Evolutionary conservation across 129 eudicot genomes (phyloP).

Genomic region (Chrysanthemum lavandulifolium): DNA sequence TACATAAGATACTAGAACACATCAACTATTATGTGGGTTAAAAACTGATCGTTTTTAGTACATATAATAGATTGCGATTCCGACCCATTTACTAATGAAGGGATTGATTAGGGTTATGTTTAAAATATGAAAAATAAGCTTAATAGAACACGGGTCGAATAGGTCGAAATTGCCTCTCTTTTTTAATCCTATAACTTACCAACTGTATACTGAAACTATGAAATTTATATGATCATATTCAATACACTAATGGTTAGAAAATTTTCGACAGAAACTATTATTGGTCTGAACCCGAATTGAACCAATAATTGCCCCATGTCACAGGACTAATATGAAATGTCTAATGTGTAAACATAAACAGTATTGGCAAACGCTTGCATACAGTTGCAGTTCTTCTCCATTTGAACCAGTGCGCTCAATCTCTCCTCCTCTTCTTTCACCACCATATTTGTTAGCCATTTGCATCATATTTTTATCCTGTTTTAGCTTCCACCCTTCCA

Average conservation of each 20-base stretch:
- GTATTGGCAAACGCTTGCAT: slow-evolving; percentile 36
- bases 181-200: too few species aligned
- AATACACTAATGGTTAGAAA: not conserved
- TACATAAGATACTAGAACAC: slow-evolving; percentile 10
- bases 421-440: slow-evolving; percentile 86
- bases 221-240: not conserved
- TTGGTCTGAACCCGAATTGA: not conserved
- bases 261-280: not conserved
- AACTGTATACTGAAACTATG: too few species aligned
- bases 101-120: not conserved
- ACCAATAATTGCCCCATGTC: not conserved
- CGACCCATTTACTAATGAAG: not conserved
- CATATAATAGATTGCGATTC: not conserved
- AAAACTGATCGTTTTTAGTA: not conserved
- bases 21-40: not conserved
- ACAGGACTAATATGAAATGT: too few species aligned
- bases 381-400: slow-evolving; percentile 86
- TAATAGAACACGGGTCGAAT: too few species aligned
- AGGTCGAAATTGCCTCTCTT: too few species aligned
- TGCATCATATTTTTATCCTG: slow-evolving; percentile 68
- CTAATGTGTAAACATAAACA: slow-evolving; percentile 7
- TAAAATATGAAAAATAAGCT: too few species aligned
- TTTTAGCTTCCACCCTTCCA: slow-evolving; percentile 61
- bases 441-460: slow-evolving; percentile 46
- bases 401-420: slow-evolving; percentile 85